These are phyloP conservation scores for Sporothrix dimorphospora DNA, from an alignment of 2,329 filamentous ascomycete genomes.

Conservation along the genomic window DNA sequence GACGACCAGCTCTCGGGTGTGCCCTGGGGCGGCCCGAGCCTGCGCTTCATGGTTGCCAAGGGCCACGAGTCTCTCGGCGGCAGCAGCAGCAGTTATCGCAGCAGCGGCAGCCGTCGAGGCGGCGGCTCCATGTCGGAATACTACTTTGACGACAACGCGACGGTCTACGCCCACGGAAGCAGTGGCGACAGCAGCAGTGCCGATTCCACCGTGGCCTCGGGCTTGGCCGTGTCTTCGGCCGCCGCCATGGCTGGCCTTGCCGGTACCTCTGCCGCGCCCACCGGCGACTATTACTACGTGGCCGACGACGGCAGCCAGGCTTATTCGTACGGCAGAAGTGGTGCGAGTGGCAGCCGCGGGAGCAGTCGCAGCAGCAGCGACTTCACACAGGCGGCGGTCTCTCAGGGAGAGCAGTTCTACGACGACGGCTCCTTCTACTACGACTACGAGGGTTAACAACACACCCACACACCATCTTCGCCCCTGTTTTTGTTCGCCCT, in stretches of 20 bases:
- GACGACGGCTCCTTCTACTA: constrained; percentile 32
- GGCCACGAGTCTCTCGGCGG: constrained; percentile 55
- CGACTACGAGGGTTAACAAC: constrained; percentile 28
- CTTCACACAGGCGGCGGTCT: constrained; percentile 16
- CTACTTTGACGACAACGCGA: constrained; percentile 21
- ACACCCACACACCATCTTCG: background rate
- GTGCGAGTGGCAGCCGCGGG: background rate
- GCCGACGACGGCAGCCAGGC: constrained; percentile 16
- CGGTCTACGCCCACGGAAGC: constrained; percentile 19
- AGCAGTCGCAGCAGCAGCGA: constrained; percentile 33
- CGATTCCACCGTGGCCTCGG: background rate
- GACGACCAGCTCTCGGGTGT: constrained; percentile 63
- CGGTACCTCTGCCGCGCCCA: background rate
- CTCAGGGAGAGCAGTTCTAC: constrained; percentile 27
- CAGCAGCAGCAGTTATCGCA: constrained; percentile 44
- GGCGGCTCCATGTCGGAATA: constrained; percentile 21
- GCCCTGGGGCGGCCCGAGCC: constrained; percentile 71
- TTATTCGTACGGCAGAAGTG: constrained; percentile 23
- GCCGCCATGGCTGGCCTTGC: background rate
- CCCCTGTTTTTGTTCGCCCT: background rate
- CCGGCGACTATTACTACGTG: constrained; percentile 20
- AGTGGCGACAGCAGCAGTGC: constrained; percentile 16
- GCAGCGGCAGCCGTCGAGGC: constrained; percentile 5
- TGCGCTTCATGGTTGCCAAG: constrained; percentile 57
- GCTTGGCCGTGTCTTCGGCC: background rate